Evolutionary conservation across 257 asterid genomes (phyloP).

Genomic region (Hygrophila difformis): DNA sequence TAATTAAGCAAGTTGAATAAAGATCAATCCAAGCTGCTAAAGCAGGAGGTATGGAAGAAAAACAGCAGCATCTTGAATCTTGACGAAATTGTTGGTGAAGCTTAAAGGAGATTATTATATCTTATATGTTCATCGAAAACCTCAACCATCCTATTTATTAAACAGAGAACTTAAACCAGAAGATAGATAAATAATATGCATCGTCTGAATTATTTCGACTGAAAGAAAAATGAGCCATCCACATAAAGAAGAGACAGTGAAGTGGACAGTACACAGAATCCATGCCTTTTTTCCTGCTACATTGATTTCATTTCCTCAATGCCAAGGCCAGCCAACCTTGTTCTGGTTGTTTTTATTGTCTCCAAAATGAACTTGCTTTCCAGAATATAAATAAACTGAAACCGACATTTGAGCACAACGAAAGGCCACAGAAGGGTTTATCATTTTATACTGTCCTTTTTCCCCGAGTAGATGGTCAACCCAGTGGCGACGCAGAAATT

Average conservation of each 20-base stretch:
- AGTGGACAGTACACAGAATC: conserved; percentile 40
- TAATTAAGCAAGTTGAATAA: too few species aligned
- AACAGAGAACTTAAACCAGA: too few species aligned
- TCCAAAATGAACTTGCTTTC: neutral
- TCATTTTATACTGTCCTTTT: neutral
- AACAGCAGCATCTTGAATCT: too few species aligned
- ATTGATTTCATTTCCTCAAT: conserved; percentile 13
- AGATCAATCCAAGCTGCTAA: too few species aligned
- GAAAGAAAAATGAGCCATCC: conserved; percentile 30
- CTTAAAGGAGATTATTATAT: conserved; percentile 6
- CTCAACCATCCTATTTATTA: too few species aligned
- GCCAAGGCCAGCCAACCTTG: conserved; percentile 13
- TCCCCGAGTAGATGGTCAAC: neutral
- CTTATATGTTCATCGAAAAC: neutral
- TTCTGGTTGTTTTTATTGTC: conserved; percentile 12
- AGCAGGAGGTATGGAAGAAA: too few species aligned
- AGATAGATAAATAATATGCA: too few species aligned
- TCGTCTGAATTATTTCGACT: conserved; percentile 12
- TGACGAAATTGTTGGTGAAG: conserved; percentile 5
- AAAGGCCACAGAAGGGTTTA: conserved; percentile 22
- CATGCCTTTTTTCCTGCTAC: conserved; percentile 21
- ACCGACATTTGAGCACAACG: conserved; percentile 27
- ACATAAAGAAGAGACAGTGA: conserved; percentile 29
- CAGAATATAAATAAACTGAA: conserved; percentile 7
- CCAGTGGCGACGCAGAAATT: too few species aligned